phyloP scores from a whole-genome alignment of 2,329 filamentous ascomycete species.

The Atkinsonella texensis region DNA sequence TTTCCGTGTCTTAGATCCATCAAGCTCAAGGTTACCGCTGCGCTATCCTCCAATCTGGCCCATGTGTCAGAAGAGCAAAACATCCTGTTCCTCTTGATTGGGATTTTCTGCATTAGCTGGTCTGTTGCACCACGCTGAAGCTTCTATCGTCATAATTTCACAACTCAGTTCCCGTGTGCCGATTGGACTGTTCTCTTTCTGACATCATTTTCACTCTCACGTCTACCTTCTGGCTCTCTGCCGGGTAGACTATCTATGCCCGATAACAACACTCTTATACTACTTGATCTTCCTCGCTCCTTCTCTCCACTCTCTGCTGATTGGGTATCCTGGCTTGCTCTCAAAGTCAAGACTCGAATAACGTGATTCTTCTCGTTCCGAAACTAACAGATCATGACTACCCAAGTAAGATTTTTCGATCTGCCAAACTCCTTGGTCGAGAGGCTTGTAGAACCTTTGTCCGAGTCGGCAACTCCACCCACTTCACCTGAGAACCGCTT shows the following conservation, averaged over 20 bases:
- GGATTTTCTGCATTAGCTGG: neutral
- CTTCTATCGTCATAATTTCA: neutral
- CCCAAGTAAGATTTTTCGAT: constrained; percentile 30
- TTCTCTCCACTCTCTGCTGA: neutral
- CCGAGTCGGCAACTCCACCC: constrained; percentile 26
- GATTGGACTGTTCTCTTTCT: neutral
- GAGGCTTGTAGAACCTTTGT: constrained; percentile 40
- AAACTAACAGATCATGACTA: constrained; percentile 23
- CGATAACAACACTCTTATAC: neutral
- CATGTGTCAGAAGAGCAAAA: neutral
- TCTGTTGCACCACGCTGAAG: neutral
- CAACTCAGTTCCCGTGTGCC: neutral
- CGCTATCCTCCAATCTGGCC: neutral
- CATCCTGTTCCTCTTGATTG: neutral
- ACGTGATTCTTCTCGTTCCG: neutral
- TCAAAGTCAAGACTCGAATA: neutral
- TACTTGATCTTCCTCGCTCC: neutral
- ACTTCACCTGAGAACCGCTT: constrained; percentile 25
- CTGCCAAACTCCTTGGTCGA: constrained; percentile 62
- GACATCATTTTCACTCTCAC: neutral
- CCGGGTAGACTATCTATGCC: neutral
- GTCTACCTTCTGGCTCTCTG: neutral
- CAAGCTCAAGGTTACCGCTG: neutral
- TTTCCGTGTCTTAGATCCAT: neutral
- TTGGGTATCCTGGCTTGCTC: neutral